A percentile compares a stretch with the other conserved stretches of the same genome.
These are phyloP conservation scores for Diaporthe batatas DNA, from an alignment of 2,329 filamentous ascomycete species.

Conservation along the genomic window DNA sequence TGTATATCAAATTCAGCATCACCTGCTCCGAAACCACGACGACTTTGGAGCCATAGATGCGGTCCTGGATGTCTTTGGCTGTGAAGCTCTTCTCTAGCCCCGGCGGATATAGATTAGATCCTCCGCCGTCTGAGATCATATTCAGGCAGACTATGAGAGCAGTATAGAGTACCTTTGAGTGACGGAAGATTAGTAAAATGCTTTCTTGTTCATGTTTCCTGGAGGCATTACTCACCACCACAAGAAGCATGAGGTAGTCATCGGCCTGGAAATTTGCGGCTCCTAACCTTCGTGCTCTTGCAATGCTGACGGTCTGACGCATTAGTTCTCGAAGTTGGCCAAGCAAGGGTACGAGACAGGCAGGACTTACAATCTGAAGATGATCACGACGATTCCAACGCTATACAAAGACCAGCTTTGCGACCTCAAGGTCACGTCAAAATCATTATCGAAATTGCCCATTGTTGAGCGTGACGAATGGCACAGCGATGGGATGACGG, in stretches of 20 bases:
- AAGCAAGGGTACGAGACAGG: neutral
- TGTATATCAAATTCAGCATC: constrained; percentile 51
- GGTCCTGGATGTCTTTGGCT: constrained; percentile 53
- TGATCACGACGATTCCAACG: constrained; percentile 21
- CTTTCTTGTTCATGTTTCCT: neutral
- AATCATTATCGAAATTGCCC: constrained; percentile 24
- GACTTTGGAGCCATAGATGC: constrained; percentile 59
- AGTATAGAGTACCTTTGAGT: constrained; percentile 50
- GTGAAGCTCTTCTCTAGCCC: constrained; percentile 54
- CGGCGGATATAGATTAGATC: constrained; percentile 57
- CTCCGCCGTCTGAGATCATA: constrained; percentile 55
- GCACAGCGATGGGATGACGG: neutral
- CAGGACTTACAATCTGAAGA: constrained; percentile 21
- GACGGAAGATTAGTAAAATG: neutral
- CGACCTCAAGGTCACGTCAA: constrained; percentile 20
- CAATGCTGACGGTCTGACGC: neutral
- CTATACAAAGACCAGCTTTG: constrained; percentile 36
- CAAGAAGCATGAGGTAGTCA: constrained; percentile 28
- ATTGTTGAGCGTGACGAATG: constrained; percentile 11
- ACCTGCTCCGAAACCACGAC: constrained; percentile 59
- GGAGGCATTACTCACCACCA: neutral
- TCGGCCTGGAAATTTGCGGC: constrained; percentile 11
- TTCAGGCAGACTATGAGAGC: constrained; percentile 57
- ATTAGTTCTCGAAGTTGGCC: neutral
- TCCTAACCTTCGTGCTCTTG: constrained; percentile 22